Conservation (phyloP, 2,329 filamentous ascomycete genomes). For the Fusarium transvaalense region DNA sequence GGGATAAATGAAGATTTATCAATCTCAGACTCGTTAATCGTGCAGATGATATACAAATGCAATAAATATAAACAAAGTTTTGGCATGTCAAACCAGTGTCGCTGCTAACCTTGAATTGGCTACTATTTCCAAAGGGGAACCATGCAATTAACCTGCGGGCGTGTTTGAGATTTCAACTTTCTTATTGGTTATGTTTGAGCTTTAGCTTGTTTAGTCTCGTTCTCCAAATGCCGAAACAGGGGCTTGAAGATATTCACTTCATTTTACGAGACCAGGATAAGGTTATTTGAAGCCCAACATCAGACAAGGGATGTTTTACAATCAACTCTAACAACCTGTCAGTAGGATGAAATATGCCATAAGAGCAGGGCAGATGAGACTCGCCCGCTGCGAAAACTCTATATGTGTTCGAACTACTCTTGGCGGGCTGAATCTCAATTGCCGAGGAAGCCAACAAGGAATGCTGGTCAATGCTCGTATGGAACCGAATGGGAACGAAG, state of each 20-base stretch:
- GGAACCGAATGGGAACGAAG: background rate
- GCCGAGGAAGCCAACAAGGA: background rate
- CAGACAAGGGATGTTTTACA: background rate
- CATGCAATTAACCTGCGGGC: conserved; percentile 17
- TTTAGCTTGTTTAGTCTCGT: background rate
- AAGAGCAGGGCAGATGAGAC: background rate
- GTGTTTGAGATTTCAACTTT: conserved; percentile 7
- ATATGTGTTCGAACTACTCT: no score
- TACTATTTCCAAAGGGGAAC: background rate
- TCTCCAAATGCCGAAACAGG: conserved; percentile 8
- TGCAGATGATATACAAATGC: background rate
- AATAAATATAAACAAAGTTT: conserved; percentile 3
- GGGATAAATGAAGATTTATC: conserved; percentile 17
- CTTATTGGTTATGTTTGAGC: conserved; percentile 12
- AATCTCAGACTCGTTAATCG: background rate
- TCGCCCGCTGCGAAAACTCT: background rate
- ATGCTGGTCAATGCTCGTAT: background rate
- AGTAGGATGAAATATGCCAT: background rate
- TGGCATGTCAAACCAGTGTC: background rate
- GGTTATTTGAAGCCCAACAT: background rate
- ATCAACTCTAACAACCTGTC: background rate
- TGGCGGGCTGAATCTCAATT: background rate
- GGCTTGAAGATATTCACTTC: background rate
- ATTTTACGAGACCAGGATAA: background rate
- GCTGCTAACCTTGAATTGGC: conserved; percentile 5